Evolutionary conservation across 2,329 filamentous ascomycete species (phyloP), one percentile per base, ranked within the genome.

Genomic region (Fusarium dimerum): DNA sequence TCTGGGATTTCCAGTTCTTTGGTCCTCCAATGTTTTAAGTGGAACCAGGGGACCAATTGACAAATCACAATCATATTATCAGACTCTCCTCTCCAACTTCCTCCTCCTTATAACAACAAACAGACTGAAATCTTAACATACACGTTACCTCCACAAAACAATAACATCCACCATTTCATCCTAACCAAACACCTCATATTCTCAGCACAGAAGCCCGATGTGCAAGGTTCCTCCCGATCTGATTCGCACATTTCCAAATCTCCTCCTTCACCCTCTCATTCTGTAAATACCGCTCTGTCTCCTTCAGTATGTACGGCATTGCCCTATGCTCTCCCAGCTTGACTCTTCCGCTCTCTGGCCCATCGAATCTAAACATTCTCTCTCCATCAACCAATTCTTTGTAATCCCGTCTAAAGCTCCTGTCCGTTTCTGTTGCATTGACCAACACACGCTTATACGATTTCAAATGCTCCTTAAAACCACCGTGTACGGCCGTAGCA

Each of bases 1-100:
- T 47, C 34, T 54, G 44, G 44, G 47, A 56, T 59, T 61, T 59
- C 57, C 49, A 52, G 55, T 60, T 51, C 34, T 60, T 51, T 60
- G 48, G 45, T 40, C 17, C 48, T 48, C 46, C 40, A 45, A 43
- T 39, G 13, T n/a, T 18, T 17, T 36, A 20, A 45, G 58, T 60
- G 58, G 58, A 53, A 43, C 46, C 47, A 34, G 16, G 7, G 7
- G 17, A 29, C 15, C 36, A 16, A 50, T 51, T 50, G 43, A n/a
- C 57, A 45, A 61, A 61, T 59, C 49, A 56, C 15, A 6, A n/a
- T 15, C 39, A n/a, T 40, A 15, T 40, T 15, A 8, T 18, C 12
- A 32, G 30, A 32, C 6, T 32, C 30, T 7, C 12, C 30, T 32
- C 12, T 32, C 30, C 30, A 11, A 26, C 7, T 26, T 7, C 20